Conservation (phyloP, 2,329 filamentous ascomycete genomes). For the Ascochyta koolunga region DNA sequence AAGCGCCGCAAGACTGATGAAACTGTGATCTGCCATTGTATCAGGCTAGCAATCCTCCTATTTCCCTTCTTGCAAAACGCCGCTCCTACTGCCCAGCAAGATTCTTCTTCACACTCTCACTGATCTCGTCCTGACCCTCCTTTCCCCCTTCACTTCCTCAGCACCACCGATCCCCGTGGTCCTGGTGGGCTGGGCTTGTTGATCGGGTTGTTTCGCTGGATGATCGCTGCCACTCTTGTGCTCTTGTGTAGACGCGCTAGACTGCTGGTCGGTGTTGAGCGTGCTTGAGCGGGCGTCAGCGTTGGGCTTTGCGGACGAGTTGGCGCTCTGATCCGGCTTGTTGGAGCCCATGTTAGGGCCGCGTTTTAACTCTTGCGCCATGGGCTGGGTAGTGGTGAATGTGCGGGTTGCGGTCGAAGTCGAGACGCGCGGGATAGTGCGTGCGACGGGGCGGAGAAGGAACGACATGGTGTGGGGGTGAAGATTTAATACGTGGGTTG, state of each 20-base stretch:
- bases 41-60: not conserved
- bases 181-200: constrained; percentile 37
- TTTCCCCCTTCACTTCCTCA: constrained; percentile 43
- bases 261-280: constrained; percentile 39
- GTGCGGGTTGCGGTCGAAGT: not conserved
- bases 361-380: constrained; percentile 23
- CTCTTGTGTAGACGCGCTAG: constrained; percentile 38
- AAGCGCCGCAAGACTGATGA: not conserved
- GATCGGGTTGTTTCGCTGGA: constrained; percentile 48
- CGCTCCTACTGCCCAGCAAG: constrained; percentile 7
- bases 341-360: constrained; percentile 25
- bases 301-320: constrained; percentile 32
- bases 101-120: constrained; percentile 12
- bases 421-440: not conserved
- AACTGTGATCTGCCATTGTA: not conserved
- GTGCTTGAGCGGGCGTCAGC: constrained; percentile 29
- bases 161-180: constrained; percentile 43
- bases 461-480: constrained; percentile 9
- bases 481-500: not conserved
- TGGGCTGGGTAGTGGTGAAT: constrained; percentile 14
- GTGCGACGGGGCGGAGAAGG: constrained; percentile 1
- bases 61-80: not conserved
- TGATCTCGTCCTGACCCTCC: constrained; percentile 32
- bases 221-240: constrained; percentile 41
- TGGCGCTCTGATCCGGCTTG: constrained; percentile 23